These are phyloP conservation scores for Lophium mytilinum DNA, from an alignment of 495 filamentous ascomycete genomes.

Conservation along the genomic window DNA sequence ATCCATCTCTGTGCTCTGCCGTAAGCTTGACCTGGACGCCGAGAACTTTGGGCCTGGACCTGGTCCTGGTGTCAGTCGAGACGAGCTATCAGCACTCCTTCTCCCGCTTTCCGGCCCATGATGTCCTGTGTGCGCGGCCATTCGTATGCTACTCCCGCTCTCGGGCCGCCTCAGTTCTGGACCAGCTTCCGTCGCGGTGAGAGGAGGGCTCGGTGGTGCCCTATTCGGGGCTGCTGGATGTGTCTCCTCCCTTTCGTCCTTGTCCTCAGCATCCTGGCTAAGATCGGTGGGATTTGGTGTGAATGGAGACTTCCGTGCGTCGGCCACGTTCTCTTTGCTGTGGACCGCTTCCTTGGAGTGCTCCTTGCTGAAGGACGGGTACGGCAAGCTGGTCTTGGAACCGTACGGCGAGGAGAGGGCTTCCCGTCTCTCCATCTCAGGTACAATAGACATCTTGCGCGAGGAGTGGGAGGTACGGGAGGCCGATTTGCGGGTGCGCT, in stretches of 20 bases:
- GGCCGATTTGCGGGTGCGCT: conserved; percentile 12
- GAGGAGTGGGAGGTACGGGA: conserved; percentile 7
- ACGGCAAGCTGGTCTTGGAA: conserved; percentile 59
- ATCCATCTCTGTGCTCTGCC: conserved; percentile 12
- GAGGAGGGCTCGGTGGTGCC: conserved; percentile 54
- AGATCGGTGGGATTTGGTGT: conserved; percentile 78
- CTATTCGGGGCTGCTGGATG: neutral
- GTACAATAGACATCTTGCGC: conserved; percentile 28
- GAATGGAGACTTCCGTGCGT: conserved; percentile 46
- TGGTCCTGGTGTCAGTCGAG: conserved; percentile 7
- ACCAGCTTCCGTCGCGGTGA: conserved; percentile 51
- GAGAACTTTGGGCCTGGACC: conserved; percentile 33
- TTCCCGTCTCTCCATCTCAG: conserved; percentile 35
- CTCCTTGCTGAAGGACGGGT: conserved; percentile 80
- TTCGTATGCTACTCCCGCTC: conserved; percentile 37
- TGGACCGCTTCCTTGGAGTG: conserved; percentile 76
- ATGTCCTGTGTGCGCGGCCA: conserved; percentile 32
- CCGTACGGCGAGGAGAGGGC: conserved; percentile 24
- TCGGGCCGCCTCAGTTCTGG: conserved; percentile 42
- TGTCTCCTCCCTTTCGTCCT: neutral
- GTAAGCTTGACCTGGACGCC: conserved; percentile 28
- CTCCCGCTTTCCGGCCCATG: conserved; percentile 35
- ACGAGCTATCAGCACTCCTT: conserved; percentile 31
- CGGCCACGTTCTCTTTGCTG: conserved; percentile 48
- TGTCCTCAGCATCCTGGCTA: conserved; percentile 38